Base-by-base conservation (phyloP, 805 yeast species). In the baker's yeast (Saccharomyces cerevisiae) region DNA sequence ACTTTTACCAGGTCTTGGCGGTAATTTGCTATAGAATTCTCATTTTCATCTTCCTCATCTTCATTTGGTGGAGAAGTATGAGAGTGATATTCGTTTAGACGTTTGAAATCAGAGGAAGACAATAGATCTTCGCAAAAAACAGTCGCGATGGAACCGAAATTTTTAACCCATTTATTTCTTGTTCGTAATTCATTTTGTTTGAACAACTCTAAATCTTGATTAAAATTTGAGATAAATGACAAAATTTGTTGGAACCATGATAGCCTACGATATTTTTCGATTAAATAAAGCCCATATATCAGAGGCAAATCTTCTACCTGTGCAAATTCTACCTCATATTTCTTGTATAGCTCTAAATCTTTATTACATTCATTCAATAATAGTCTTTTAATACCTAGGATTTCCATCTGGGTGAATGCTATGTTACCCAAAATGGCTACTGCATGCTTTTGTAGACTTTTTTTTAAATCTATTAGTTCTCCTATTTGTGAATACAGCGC, bases 231-330 rank as follows among this genome's bases (percentile, higher is more conserved):
- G 1, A 65, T 58, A 17, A 63, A 55, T 11, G 51, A 29, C 41
- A 65, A 61, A n/a, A 70, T 52, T 41, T 68, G 60, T 13, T 54
- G 30, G 26, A 53, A 41, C 87, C 89, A 84, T 59, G 79, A 80
- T 49, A 72, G 70, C 59, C 85, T 79, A 51, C 89, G 73, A 51
- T 84, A 70, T 48, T 72, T 75, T 58, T 87, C 91, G 49, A 86
- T 76, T 2, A 85, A 57, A 67, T 81, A 78, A n/a, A 85, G 72
- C 1, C 94, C 94, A 65, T 86, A 85, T 1, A 86, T 68, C 11
- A 86, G 64, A 0, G 96, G 96, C 28, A 87, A 64, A 64, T 87
- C 94, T 13, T 80, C 74, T 0, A 85, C 80, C 32, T 67, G 67
- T 3, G 77, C 68, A 28, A 65, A 61, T 17, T 58, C 54, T 10